Conservation (phyloP, 2,329 filamentous ascomycete genomes). For the Phoma herbarum region DNA sequence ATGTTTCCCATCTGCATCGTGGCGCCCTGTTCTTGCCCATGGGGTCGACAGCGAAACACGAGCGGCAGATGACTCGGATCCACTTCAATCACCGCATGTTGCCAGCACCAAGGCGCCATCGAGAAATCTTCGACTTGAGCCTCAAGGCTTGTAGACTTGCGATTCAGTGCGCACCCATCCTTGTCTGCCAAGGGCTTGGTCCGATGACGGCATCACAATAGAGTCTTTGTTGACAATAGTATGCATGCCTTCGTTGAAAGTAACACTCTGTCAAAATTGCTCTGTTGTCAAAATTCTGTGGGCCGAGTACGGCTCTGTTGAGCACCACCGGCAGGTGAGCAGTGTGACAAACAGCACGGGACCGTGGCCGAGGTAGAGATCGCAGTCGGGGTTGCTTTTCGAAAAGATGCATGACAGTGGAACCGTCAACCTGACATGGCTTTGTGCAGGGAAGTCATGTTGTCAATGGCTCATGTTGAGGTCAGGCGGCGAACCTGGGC, state of each 20-base stretch:
- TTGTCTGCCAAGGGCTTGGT: constrained; percentile 8
- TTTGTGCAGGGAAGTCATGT: neutral
- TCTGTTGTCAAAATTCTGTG: neutral
- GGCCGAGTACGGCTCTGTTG: neutral
- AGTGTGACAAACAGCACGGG: neutral
- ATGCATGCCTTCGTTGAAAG: neutral
- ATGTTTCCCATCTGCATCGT: constrained; percentile 10
- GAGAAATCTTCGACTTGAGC: constrained; percentile 5
- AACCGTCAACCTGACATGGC: neutral
- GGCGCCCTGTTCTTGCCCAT: constrained; percentile 9
- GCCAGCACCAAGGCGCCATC: neutral
- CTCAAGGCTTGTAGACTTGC: constrained; percentile 11
- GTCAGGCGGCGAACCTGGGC: neutral
- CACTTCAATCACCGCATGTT: constrained; percentile 15
- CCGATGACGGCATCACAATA: constrained; percentile 4
- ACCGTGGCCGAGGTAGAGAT: neutral
- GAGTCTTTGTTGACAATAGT: neutral
- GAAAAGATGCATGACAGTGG: neutral
- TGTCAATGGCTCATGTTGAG: neutral
- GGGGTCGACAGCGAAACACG: constrained; percentile 1
- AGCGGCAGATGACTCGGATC: constrained; percentile 16
- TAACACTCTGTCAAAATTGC: neutral
- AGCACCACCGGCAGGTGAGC: neutral
- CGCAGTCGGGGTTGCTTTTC: neutral
- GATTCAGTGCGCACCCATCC: constrained; percentile 3